Evolutionary conservation across 2,329 filamentous ascomycete species (phyloP).

Genomic region (Cladosporium phlei): DNA sequence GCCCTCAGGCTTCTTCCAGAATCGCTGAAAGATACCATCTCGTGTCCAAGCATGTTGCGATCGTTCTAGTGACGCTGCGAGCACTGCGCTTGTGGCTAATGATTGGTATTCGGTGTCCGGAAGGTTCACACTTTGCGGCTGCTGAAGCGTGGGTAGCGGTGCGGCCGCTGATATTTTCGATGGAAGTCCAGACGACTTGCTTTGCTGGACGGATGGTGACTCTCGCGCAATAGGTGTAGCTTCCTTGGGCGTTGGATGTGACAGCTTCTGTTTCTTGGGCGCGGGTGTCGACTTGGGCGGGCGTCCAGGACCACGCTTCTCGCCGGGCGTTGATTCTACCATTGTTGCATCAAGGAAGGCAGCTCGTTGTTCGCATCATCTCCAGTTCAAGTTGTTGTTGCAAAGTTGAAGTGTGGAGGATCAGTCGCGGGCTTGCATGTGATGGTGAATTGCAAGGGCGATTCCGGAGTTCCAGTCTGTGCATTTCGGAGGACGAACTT

Average conservation of each 20-base stretch:
- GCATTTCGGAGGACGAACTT: constrained; percentile 5
- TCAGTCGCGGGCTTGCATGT: neutral
- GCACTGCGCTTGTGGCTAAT: constrained; percentile 69
- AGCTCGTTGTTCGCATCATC: neutral
- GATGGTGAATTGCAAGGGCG: constrained; percentile 1
- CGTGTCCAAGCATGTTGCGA: constrained; percentile 70
- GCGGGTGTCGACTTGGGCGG: constrained; percentile 20
- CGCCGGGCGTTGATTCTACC: constrained; percentile 14
- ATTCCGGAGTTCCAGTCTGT: constrained; percentile 6
- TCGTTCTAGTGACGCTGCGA: constrained; percentile 66
- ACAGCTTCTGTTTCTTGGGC: constrained; percentile 24
- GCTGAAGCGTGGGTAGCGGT: constrained; percentile 65
- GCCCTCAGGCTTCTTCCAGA: constrained; percentile 71
- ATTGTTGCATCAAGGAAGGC: neutral
- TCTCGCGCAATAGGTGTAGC: constrained; percentile 11
- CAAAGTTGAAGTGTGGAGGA: neutral
- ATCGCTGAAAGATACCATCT: constrained; percentile 66
- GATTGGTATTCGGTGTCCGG: constrained; percentile 65
- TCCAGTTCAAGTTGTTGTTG: neutral
- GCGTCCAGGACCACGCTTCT: constrained; percentile 27
- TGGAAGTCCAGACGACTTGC: constrained; percentile 46
- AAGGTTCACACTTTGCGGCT: constrained; percentile 61
- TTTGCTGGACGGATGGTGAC: constrained; percentile 18
- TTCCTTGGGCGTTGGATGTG: constrained; percentile 15
- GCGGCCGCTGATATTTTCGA: constrained; percentile 60